Evolutionary conservation across 2,329 filamentous ascomycete species (phyloP).

Genomic region (Colletotrichum plurivorum): DNA sequence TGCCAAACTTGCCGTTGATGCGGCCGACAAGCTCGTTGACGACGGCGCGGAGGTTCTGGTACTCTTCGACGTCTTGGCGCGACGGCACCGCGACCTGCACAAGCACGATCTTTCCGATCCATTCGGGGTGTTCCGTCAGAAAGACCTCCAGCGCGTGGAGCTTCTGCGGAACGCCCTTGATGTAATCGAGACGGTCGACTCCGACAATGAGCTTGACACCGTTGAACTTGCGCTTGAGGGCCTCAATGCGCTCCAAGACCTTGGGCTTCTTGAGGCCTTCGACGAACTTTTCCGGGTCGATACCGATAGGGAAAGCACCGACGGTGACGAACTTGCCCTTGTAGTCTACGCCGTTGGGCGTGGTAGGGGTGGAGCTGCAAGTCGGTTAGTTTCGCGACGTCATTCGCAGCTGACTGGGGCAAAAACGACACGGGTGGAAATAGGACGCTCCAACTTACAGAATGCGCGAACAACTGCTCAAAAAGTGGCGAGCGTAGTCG

Average conservation of each 20-base stretch:
- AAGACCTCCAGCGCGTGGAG: slow-evolving; percentile 97
- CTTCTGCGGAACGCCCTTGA: slow-evolving; percentile 98
- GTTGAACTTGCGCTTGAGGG: slow-evolving; percentile 90
- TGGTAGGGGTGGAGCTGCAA: slow-evolving; percentile 76
- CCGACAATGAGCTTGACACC: slow-evolving; percentile 97
- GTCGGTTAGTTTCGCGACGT: slow-evolving; percentile 6
- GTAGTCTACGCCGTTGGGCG: slow-evolving; percentile 93
- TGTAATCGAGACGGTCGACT: slow-evolving; percentile 97
- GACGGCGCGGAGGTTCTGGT: slow-evolving; percentile 94
- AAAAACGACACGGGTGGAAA: not conserved
- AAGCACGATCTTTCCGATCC: slow-evolving; percentile 97
- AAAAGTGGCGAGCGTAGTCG: slow-evolving; percentile 97
- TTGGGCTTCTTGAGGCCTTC: slow-evolving; percentile 88
- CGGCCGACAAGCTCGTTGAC: slow-evolving; percentile 97
- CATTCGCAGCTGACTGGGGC: too few species aligned
- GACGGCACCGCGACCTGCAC: slow-evolving; percentile 97
- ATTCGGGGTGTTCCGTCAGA: slow-evolving; percentile 95
- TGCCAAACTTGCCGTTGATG: slow-evolving; percentile 97
- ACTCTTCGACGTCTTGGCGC: slow-evolving; percentile 96
- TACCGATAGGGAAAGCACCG: slow-evolving; percentile 96
- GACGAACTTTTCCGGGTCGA: slow-evolving; percentile 96
- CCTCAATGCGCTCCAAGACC: slow-evolving; percentile 88
- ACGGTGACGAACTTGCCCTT: slow-evolving; percentile 90
- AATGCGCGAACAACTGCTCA: slow-evolving; percentile 96
- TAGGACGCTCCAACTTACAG: slow-evolving; percentile 65